These are phyloP conservation scores for Trichoderma parareesei DNA, from an alignment of 495 filamentous ascomycete genomes.

Conservation along the genomic window DNA sequence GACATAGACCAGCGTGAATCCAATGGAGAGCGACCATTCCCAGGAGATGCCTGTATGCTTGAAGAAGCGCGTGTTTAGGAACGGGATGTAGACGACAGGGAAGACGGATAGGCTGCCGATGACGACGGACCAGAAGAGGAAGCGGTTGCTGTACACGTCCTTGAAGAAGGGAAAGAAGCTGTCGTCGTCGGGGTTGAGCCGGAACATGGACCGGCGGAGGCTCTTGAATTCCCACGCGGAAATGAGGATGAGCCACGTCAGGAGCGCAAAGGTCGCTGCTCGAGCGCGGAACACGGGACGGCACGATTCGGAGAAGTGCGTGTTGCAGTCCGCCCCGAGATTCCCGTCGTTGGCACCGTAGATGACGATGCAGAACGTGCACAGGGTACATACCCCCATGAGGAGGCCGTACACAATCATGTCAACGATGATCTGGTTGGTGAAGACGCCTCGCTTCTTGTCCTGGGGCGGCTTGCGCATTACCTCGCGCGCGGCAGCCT, in stretches of 20 bases:
- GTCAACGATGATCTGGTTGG: conserved; percentile 57
- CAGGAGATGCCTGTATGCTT: conserved; percentile 65
- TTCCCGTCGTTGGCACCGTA: conserved; percentile 50
- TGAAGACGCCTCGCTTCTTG: conserved; percentile 60
- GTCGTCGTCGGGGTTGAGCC: conserved; percentile 48
- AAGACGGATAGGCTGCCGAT: conserved; percentile 61
- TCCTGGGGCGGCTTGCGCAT: conserved; percentile 66
- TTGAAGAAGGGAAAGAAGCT: conserved; percentile 48
- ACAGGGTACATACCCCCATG: conserved; percentile 59
- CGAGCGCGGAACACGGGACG: conserved; percentile 64
- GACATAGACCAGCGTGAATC: conserved; percentile 53
- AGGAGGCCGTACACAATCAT: conserved; percentile 66
- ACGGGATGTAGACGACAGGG: conserved; percentile 65
- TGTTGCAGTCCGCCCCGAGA: conserved; percentile 61
- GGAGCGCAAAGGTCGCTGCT: conserved; percentile 65
- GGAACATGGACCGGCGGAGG: conserved; percentile 62
- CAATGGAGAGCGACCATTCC: conserved; percentile 62
- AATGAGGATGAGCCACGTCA: conserved; percentile 66
- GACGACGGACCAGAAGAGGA: conserved; percentile 67
- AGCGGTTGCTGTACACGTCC: conserved; percentile 61
- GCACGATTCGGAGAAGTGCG: conserved; percentile 45
- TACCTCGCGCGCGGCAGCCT: conserved; percentile 57
- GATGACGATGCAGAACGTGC: conserved; percentile 60
- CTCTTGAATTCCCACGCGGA: conserved; percentile 71
- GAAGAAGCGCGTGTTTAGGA: conserved; percentile 60